Evolutionary conservation across 1,284 basidiomycete genomes (phyloP).

Genomic region (Kalmanozyma brasiliensis): DNA sequence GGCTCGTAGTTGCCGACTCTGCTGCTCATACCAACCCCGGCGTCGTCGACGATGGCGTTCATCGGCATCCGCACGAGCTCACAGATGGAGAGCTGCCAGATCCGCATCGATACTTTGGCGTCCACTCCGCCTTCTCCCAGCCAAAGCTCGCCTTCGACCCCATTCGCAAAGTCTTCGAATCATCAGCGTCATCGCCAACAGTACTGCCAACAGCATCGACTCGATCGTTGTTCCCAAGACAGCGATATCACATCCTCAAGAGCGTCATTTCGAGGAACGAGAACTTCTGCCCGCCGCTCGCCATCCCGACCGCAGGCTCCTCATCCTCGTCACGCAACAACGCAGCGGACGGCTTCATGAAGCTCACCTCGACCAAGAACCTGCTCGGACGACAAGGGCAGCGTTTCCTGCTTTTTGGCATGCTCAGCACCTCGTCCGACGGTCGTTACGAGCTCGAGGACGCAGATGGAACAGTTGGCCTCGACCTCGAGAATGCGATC

Average conservation of each 20-base stretch:
- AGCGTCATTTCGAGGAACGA: slow-evolving; percentile 63
- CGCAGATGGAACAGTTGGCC: slow-evolving; percentile 85
- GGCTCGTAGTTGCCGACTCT: slow-evolving; percentile 59
- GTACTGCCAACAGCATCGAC: slow-evolving; percentile 52
- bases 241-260: slow-evolving; percentile 59
- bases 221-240: slow-evolving; percentile 45
- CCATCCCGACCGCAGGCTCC: slow-evolving; percentile 22
- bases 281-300: slow-evolving; percentile 65
- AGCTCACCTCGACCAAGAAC: slow-evolving; percentile 94
- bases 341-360: slow-evolving; percentile 55
- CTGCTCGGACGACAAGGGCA: slow-evolving; percentile 89
- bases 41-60: slow-evolving; percentile 4
- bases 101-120: slow-evolving; percentile 82
- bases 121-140: slow-evolving; percentile 93
- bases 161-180: slow-evolving; percentile 83
- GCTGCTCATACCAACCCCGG: slow-evolving; percentile 20
- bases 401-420: slow-evolving; percentile 91
- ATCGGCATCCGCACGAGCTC: slow-evolving; percentile 41
- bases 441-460: slow-evolving; percentile 92
- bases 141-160: slow-evolving; percentile 88
- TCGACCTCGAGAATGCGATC: slow-evolving; percentile 84
- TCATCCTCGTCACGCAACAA: slow-evolving; percentile 7
- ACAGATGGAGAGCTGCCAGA: slow-evolving; percentile 75
- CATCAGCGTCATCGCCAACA: slow-evolving; percentile 16
- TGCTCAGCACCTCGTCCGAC: slow-evolving; percentile 88